These are phyloP conservation scores for Penicillium mononematosum DNA, from an alignment of 495 filamentous ascomycete species.

Conservation along the genomic window DNA sequence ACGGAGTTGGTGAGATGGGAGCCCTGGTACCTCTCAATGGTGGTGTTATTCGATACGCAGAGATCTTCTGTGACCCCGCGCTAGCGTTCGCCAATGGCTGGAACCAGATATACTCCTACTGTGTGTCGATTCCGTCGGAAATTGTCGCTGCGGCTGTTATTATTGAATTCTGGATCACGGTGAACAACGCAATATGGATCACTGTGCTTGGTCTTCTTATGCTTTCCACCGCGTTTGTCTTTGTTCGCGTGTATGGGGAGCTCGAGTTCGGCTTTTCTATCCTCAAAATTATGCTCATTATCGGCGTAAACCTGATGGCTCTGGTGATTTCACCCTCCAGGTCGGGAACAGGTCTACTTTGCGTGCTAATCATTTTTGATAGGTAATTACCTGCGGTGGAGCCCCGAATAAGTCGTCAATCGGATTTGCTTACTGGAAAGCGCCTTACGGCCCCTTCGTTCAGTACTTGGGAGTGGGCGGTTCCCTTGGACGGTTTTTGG, in stretches of 20 bases:
- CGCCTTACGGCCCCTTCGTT: slow-evolving; percentile 24
- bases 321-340: slow-evolving; percentile 24
- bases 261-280: slow-evolving; percentile 46
- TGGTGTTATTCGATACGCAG: slow-evolving; percentile 28
- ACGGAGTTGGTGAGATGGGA: slow-evolving; percentile 27
- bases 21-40: slow-evolving; percentile 31
- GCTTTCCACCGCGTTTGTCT: slow-evolving; percentile 43
- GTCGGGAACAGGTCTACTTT: not conserved
- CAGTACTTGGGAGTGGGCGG: slow-evolving; percentile 23
- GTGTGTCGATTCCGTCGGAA: slow-evolving; percentile 41
- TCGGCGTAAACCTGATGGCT: slow-evolving; percentile 50
- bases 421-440: slow-evolving; percentile 27
- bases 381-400: slow-evolving; percentile 39
- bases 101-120: slow-evolving; percentile 27
- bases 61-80: slow-evolving; percentile 32
- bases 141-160: slow-evolving; percentile 47
- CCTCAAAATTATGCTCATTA: slow-evolving; percentile 46
- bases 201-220: slow-evolving; percentile 46
- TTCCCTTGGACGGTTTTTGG: slow-evolving; percentile 34
- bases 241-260: slow-evolving; percentile 47
- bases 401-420: slow-evolving; percentile 21
- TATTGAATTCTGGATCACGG: slow-evolving; percentile 47
- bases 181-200: slow-evolving; percentile 43
- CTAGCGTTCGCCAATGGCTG: slow-evolving; percentile 33
- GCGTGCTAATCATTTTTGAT: not conserved